Conservation (phyloP, 176 grass and related monocot species). For the Eremochloa ophiuroides region DNA sequence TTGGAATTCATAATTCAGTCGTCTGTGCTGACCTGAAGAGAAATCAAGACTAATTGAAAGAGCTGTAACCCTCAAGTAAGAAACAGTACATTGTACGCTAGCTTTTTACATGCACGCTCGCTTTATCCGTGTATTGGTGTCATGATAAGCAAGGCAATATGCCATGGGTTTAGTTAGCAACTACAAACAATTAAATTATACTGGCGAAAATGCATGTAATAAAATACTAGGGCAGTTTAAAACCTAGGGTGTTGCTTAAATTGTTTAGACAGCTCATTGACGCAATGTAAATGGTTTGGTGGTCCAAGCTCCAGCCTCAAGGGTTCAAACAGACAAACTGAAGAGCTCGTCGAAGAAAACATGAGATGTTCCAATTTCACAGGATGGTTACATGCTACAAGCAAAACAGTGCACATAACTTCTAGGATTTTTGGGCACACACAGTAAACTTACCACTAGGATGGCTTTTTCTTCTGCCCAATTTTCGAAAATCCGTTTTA, state of each 20-base stretch:
- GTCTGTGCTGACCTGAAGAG: too few relatives aligned
- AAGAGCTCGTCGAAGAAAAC: not conserved
- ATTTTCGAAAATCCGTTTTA: slow-evolving; percentile 70
- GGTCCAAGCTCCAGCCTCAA: not conserved
- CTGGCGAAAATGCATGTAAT: not conserved
- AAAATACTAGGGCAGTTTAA: not conserved
- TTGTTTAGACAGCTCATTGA: not conserved
- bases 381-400: not conserved
- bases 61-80: not conserved
- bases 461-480: slow-evolving; percentile 65
- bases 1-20: not conserved
- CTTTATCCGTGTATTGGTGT: not conserved
- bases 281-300: not conserved
- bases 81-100: not conserved
- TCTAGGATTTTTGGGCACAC: not conserved
- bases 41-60: too few relatives aligned
- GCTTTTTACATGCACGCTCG: not conserved
- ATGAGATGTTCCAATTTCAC: slow-evolving; percentile 1
- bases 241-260: not conserved
- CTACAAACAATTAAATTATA: not conserved
- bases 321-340: not conserved
- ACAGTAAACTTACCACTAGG: slow-evolving; percentile 44
- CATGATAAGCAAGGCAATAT: not conserved
- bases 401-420: not conserved
- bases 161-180: not conserved